phyloP scores from a whole-genome alignment of 1,284 basidiomycete genomes.

The Trichosporon sp. region DNA sequence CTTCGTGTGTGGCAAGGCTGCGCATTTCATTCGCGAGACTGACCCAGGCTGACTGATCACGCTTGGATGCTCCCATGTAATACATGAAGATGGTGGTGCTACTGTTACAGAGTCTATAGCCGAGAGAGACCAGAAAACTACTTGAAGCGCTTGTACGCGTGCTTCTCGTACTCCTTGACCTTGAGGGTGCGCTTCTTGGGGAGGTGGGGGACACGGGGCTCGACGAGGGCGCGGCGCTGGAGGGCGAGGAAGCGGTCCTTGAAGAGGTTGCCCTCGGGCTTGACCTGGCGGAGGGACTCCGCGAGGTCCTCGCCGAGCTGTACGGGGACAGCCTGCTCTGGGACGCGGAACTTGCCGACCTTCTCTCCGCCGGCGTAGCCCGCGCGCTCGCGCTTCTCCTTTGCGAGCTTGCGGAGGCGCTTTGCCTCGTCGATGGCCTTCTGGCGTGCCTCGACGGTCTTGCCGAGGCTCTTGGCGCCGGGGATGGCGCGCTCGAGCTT shows the following conservation, averaged over 20 bases:
- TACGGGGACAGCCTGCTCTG: conserved; percentile 67
- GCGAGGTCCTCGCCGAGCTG: conserved; percentile 88
- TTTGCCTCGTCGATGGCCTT: conserved; percentile 29
- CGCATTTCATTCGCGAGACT: no score
- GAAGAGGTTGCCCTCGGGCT: conserved; percentile 93
- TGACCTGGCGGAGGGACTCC: conserved; percentile 77
- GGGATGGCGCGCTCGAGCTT: conserved; percentile 31
- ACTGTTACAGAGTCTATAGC: conserved; percentile 4
- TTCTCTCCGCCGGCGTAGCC: conserved; percentile 56
- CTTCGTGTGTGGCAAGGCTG: no score
- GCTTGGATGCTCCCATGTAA: background rate
- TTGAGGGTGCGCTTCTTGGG: conserved; percentile 61
- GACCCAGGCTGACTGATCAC: background rate
- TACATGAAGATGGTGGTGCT: conserved; percentile 3
- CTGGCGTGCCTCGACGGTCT: conserved; percentile 28
- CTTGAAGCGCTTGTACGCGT: conserved; percentile 77
- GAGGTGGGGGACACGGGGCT: conserved; percentile 59
- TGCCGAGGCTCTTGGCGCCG: conserved; percentile 28
- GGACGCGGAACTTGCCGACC: conserved; percentile 72
- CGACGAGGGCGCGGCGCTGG: conserved; percentile 51
- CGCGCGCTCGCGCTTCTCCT: conserved; percentile 60
- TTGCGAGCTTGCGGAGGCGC: conserved; percentile 47
- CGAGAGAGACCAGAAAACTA: conserved; percentile 18
- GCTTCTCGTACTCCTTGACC: conserved; percentile 77
- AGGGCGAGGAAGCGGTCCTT: conserved; percentile 70